phyloP scores from a whole-genome alignment of 2,329 filamentous ascomycete species.

The Colletotrichum spaethianum region DNA sequence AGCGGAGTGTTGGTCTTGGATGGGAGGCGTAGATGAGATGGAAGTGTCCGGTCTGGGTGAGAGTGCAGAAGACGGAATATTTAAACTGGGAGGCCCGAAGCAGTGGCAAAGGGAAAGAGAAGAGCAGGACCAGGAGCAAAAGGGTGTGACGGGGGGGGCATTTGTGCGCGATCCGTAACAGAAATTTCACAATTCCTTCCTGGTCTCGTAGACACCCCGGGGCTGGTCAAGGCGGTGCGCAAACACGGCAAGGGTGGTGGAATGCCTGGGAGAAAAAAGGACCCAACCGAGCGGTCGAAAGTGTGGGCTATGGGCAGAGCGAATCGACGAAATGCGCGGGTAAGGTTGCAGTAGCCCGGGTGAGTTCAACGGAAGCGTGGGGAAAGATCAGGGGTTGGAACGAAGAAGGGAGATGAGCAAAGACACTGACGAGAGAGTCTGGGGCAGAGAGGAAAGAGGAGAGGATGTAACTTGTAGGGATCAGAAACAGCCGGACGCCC shows the following conservation, averaged over 20 bases:
- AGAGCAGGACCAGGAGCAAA: slow-evolving; percentile 10
- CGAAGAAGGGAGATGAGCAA: slow-evolving; percentile 36
- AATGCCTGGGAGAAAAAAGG: slow-evolving; percentile 30
- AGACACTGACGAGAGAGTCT: slow-evolving; percentile 6
- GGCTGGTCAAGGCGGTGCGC: slow-evolving; percentile 37
- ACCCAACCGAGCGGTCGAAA: slow-evolving; percentile 41
- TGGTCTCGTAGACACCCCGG: slow-evolving; percentile 34
- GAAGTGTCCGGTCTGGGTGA: not conserved
- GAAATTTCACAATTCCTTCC: slow-evolving; percentile 41
- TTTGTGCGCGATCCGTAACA: slow-evolving; percentile 41
- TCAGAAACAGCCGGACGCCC: slow-evolving; percentile 17
- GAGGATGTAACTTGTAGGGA: not conserved
- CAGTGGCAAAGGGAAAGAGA: slow-evolving; percentile 10
- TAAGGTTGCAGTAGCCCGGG: slow-evolving; percentile 43
- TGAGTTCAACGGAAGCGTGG: slow-evolving; percentile 40
- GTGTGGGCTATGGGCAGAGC: slow-evolving; percentile 36
- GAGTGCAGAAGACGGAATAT: slow-evolving; percentile 37
- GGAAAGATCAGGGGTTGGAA: slow-evolving; percentile 37
- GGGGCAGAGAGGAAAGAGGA: slow-evolving; percentile 15
- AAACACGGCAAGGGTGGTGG: slow-evolving; percentile 39
- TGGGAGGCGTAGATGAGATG: slow-evolving; percentile 18
- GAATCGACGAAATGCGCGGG: slow-evolving; percentile 35
- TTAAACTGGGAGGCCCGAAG: slow-evolving; percentile 25
- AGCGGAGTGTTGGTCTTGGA: slow-evolving; percentile 14
- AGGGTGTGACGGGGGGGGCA: slow-evolving; percentile 26